These are phyloP conservation scores for Clitopilus passeckerianus DNA, from an alignment of 768 basidiomycete species.

Conservation along the genomic window DNA sequence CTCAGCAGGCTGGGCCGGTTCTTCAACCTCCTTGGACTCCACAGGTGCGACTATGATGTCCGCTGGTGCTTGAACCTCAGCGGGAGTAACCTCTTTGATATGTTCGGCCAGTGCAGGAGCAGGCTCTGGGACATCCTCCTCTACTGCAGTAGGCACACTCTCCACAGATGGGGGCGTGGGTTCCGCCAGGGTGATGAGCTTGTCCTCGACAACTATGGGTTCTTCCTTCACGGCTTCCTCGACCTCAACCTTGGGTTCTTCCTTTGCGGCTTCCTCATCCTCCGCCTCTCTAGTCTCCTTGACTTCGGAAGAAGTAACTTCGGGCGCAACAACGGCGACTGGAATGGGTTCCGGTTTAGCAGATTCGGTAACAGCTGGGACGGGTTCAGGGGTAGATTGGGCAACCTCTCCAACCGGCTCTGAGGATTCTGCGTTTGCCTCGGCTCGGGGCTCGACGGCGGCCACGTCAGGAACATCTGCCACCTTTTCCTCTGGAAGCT, in stretches of 20 bases:
- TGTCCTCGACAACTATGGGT: background rate
- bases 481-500: background rate
- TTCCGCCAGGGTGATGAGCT: background rate
- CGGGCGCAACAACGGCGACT: too few species aligned
- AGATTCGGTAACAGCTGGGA: background rate
- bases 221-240: background rate
- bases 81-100: background rate
- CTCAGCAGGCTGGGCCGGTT: background rate
- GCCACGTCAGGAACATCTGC: background rate
- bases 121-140: background rate
- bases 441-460: background rate
- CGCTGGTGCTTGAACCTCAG: background rate
- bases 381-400: background rate
- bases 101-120: background rate
- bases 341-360: background rate
- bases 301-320: background rate
- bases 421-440: background rate
- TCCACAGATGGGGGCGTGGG: background rate
- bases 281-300: background rate
- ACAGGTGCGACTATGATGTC: too few species aligned
- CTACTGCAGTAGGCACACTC: background rate
- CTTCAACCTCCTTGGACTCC: too few species aligned
- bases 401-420: background rate
- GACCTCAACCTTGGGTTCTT: background rate
- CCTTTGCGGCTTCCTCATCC: background rate